phyloP scores from a whole-genome alignment of 2,329 filamentous ascomycete genomes.

The Colletotrichum sublineola region DNA sequence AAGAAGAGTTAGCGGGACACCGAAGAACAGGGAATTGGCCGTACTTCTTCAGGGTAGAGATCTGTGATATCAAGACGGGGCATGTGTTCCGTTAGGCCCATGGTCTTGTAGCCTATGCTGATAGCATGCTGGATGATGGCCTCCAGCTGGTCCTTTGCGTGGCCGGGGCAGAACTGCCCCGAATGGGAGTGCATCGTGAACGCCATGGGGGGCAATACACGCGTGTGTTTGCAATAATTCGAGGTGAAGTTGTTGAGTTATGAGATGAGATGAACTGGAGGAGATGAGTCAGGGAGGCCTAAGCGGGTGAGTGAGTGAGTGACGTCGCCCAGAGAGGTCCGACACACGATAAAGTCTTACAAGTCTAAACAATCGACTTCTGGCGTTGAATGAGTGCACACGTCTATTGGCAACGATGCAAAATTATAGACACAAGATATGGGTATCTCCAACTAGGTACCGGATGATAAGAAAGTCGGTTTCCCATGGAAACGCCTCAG shows the following conservation, averaged over 20 bases:
- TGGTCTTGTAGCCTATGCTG: constrained; percentile 80
- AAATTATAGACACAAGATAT: background rate
- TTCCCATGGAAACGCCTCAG: constrained; percentile 1
- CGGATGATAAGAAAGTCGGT: background rate
- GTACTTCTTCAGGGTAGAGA: constrained; percentile 91
- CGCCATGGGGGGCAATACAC: constrained; percentile 74
- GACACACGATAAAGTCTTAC: background rate
- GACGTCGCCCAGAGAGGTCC: constrained; percentile 16
- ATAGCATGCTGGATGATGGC: constrained; percentile 86
- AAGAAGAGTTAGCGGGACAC: constrained; percentile 44
- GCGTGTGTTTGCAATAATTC: constrained; percentile 7
- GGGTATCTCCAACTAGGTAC: constrained; percentile 10
- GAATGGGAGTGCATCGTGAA: constrained; percentile 99
- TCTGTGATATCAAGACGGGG: constrained; percentile 80
- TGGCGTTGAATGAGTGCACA: background rate
- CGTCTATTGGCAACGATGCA: background rate
- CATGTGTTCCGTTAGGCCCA: constrained; percentile 96
- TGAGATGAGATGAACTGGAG: constrained; percentile 40
- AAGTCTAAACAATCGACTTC: background rate
- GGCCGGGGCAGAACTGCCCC: constrained; percentile 93
- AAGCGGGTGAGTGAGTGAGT: background rate
- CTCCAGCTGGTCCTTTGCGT: constrained; percentile 88
- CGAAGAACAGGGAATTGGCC: constrained; percentile 1
- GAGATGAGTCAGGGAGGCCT: constrained; percentile 19
- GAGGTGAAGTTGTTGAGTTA: background rate